Evolutionary conservation across 352 stramenopile genomes (phyloP).

Genomic region (Phytopythium vexans): DNA sequence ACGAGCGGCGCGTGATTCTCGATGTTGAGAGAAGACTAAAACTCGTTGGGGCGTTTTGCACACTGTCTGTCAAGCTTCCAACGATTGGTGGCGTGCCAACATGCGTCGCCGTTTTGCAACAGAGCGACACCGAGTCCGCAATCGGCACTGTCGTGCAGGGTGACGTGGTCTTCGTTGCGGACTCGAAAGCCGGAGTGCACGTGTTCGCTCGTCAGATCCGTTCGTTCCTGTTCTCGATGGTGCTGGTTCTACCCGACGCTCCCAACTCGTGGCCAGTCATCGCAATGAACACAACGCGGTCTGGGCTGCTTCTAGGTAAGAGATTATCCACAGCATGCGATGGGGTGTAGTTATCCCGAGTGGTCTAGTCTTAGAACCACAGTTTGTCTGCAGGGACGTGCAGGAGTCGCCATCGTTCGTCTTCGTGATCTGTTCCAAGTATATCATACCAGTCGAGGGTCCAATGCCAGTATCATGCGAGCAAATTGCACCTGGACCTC

Average conservation of each 20-base stretch:
- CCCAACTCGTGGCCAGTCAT: too few relatives aligned
- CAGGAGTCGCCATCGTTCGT: slow-evolving; percentile 22
- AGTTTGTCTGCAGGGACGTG: slow-evolving; percentile 35
- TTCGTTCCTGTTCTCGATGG: slow-evolving; percentile 15
- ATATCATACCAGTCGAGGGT: slow-evolving; percentile 5
- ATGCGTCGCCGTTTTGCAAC: slow-evolving; percentile 12
- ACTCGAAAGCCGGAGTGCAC: slow-evolving; percentile 20
- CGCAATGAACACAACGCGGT: slow-evolving; percentile 6
- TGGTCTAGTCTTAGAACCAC: neutral
- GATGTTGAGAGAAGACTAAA: slow-evolving; percentile 42
- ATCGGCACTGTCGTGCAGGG: slow-evolving; percentile 15
- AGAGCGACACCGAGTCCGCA: slow-evolving; percentile 3
- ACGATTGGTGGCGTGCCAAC: slow-evolving; percentile 2
- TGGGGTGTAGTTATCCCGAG: neutral
- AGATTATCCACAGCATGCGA: neutral
- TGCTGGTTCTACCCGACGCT: neutral
- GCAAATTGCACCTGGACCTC: neutral
- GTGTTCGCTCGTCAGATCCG: slow-evolving; percentile 25
- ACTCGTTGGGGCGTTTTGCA: slow-evolving; percentile 51
- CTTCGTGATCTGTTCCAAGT: slow-evolving; percentile 32
- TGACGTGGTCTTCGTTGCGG: slow-evolving; percentile 37
- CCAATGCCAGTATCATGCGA: too few relatives aligned
- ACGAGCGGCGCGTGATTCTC: slow-evolving; percentile 25
- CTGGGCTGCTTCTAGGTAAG: slow-evolving; percentile 16
- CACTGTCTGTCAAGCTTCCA: slow-evolving; percentile 25